phyloP scores from a whole-genome alignment of 305 asterid genomes.

The Solanum chacoense region DNA sequence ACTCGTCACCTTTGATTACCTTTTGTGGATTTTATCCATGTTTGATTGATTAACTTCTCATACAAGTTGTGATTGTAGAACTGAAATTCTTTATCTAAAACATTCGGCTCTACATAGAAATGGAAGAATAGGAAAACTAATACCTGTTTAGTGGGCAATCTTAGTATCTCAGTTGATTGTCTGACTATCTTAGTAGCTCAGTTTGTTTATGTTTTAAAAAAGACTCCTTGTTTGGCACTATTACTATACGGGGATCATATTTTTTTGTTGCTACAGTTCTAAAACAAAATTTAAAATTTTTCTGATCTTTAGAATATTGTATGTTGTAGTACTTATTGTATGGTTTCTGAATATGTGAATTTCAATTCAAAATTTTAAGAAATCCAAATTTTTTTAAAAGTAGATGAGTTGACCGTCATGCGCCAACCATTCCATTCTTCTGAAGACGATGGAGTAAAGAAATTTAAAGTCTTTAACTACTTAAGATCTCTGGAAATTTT shows the following conservation, averaged over 20 bases:
- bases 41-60: neutral
- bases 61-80: neutral
- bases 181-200: neutral
- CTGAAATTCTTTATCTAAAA: neutral
- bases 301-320: neutral
- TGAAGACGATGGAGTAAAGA: neutral
- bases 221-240: neutral
- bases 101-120: neutral
- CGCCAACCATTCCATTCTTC: neutral
- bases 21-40: neutral
- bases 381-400: neutral
- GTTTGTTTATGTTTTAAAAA: neutral
- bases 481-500: neutral
- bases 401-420: neutral
- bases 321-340: neutral
- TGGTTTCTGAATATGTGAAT: neutral
- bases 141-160: neutral
- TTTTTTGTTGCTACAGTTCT: neutral
- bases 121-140: neutral
- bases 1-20: neutral
- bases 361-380: neutral
- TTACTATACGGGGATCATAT: neutral
- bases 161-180: neutral
- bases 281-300: neutral
- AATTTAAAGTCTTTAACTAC: neutral